Percentiles rank a stretch among this genome's conserved stretches.
phyloP scores from a whole-genome alignment of 1,284 basidiomycete genomes.

The Leccinum angustisporum region DNA sequence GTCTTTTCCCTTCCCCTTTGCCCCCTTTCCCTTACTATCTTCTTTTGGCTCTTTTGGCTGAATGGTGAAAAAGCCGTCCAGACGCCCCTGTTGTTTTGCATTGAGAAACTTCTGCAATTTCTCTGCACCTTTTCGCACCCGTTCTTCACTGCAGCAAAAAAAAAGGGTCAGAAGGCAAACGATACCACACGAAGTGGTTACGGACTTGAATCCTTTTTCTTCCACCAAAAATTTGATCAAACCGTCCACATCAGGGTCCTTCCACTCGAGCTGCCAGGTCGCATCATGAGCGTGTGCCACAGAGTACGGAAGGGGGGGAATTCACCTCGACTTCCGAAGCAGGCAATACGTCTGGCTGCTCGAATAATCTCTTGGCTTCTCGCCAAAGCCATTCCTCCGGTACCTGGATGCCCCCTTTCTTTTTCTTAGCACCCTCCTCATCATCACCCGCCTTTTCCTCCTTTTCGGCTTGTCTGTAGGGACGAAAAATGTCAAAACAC shows the following conservation, averaged over 20 bases:
- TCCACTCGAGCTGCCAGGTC: conserved; percentile 85
- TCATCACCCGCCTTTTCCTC: conserved; percentile 50
- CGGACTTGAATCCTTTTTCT: conserved; percentile 96
- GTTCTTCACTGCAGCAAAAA: conserved; percentile 74
- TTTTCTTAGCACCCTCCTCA: conserved; percentile 44
- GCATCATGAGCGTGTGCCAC: neutral
- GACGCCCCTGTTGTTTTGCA: conserved; percentile 92
- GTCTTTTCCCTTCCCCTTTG: conserved; percentile 34
- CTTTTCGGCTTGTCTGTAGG: conserved; percentile 46
- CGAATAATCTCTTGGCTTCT: conserved; percentile 89
- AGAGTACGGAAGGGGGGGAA: neutral
- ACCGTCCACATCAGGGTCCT: conserved; percentile 89
- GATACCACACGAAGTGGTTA: conserved; percentile 1
- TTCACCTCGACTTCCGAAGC: conserved; percentile 85
- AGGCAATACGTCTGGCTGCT: conserved; percentile 86
- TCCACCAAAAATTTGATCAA: conserved; percentile 92
- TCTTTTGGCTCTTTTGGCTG: conserved; percentile 54
- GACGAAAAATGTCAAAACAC: conserved; percentile 1
- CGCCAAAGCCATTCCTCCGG: conserved; percentile 98
- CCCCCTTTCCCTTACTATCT: conserved; percentile 37
- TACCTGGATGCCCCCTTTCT: conserved; percentile 73
- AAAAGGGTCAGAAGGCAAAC: conserved; percentile 3
- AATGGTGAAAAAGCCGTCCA: conserved; percentile 93
- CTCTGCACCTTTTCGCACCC: conserved; percentile 93
- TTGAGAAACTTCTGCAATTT: conserved; percentile 87